phyloP scores from a whole-genome alignment of 1,284 basidiomycete genomes.

The Cutaneotrichosporon sp. region DNA sequence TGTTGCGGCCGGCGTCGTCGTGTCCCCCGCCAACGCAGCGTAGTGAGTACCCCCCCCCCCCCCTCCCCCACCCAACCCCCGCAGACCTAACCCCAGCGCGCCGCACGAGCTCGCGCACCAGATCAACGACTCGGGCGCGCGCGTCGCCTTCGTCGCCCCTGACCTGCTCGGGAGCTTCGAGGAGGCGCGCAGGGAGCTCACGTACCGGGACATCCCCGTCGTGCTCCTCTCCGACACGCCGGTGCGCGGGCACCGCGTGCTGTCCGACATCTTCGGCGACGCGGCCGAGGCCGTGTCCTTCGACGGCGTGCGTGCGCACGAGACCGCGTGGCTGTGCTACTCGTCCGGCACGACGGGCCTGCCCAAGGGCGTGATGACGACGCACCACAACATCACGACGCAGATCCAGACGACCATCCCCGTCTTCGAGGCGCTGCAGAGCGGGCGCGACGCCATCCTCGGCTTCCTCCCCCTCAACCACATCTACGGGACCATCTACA shows the following conservation, averaged over 20 bases:
- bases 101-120: constrained; percentile 50
- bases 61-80: too few relatives aligned
- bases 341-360: constrained; percentile 53
- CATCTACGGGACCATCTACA: constrained; percentile 26
- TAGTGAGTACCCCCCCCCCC: too few relatives aligned
- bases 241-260: constrained; percentile 8
- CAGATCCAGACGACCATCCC: constrained; percentile 20
- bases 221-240: constrained; percentile 10
- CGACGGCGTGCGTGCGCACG: constrained; percentile 12
- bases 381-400: constrained; percentile 64
- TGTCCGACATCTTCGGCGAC: background rate
- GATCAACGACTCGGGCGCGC: constrained; percentile 59
- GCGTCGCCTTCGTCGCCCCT: constrained; percentile 61
- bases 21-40: constrained; percentile 45
- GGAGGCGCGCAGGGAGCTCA: constrained; percentile 26
- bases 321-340: constrained; percentile 44
- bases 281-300: constrained; percentile 3
- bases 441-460: constrained; percentile 14
- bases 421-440: background rate
- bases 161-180: constrained; percentile 54
- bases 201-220: constrained; percentile 7
- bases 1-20: constrained; percentile 43
- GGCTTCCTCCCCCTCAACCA: constrained; percentile 22
- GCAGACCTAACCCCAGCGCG: constrained; percentile 15
- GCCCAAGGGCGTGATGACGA: constrained; percentile 56